Evolutionary conservation across 805 yeast genomes (phyloP), one percentile per base, ranked within the genome.

Genomic region (Geotrichum ghanense): DNA sequence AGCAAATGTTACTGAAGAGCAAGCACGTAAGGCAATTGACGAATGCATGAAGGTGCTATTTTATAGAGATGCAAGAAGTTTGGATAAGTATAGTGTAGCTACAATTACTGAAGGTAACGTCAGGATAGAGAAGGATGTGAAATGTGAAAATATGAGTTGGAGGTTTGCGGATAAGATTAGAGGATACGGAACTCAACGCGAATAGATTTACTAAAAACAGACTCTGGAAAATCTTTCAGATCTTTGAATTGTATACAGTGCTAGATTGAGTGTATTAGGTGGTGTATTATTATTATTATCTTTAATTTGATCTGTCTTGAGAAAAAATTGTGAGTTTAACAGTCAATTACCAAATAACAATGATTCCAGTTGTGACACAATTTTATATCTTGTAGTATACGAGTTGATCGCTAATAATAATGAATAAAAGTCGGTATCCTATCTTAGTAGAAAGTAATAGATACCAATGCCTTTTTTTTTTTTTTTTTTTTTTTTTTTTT

Each of bases 21-120:
- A 83, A 43, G 98, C 97, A 1, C 74, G 82, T 50, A 72, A 74
- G 43, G 78, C 83, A n/a, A 72, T 92, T 37, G 74, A 76, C 58
- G 86, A 89, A 60, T 78, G 90, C 57, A 88, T 92, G 97, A 87
- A 85, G 66, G 95, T 92, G 14, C 73, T 92, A 53, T 92, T 81
- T 65, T 92, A 92, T 71, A 78, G 99, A 65, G 99, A 92, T 63
- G 97, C 97, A 2, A 79, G 98, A 59, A 85, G 96, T 17, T 68
- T 84, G 51, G 95, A 92, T 63, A 83, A 81, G 60, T 92, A 83
- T 66, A 74, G 90, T 0, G 62, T 90, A 56, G 89, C 90, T 10
- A 78, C 87, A 16, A 72, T 92, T 49, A 75, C 77, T 49, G 76
- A 75, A 41, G 72, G 72, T 41, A 79, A 79, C 39, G 75, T 84